These are phyloP conservation scores for Peterozyma toletana DNA, from an alignment of 805 yeast species.

Conservation along the genomic window DNA sequence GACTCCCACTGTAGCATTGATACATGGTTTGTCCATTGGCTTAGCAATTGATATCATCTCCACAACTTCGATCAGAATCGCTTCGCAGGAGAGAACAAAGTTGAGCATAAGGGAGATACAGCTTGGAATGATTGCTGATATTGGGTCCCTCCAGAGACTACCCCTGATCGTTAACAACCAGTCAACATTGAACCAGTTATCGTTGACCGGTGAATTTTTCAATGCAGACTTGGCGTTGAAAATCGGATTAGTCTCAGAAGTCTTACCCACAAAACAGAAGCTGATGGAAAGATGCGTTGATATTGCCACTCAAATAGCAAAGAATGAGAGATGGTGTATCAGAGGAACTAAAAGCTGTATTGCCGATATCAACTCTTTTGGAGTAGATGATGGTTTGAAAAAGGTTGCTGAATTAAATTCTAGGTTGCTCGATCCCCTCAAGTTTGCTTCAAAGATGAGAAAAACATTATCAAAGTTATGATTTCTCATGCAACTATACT, in stretches of 20 bases:
- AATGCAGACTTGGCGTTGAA: conserved; percentile 44
- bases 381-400: conserved; percentile 38
- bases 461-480: no score
- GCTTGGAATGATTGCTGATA: conserved; percentile 72
- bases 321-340: conserved; percentile 50
- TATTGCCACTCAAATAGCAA: conserved; percentile 40
- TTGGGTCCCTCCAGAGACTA: conserved; percentile 68
- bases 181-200: conserved; percentile 52
- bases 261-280: conserved; percentile 35
- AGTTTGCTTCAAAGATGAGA: conserved; percentile 7
- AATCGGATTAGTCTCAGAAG: conserved; percentile 45
- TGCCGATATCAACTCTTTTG: conserved; percentile 32
- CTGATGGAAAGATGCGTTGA: conserved; percentile 44
- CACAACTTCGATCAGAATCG: conserved; percentile 51
- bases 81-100: conserved; percentile 36
- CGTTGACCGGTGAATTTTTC: conserved; percentile 55
- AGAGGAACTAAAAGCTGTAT: conserved; percentile 55
- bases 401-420: conserved; percentile 50
- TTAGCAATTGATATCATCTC: conserved; percentile 62
- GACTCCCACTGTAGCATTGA: conserved; percentile 59
- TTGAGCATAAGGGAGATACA: conserved; percentile 64
- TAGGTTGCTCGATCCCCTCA: neutral
- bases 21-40: conserved; percentile 62
- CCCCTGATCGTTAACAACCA: conserved; percentile 45
- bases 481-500: no score